Base-by-base conservation (phyloP, 371 early-diverging fungal genomes). In the Mortierella sp. region DNA sequence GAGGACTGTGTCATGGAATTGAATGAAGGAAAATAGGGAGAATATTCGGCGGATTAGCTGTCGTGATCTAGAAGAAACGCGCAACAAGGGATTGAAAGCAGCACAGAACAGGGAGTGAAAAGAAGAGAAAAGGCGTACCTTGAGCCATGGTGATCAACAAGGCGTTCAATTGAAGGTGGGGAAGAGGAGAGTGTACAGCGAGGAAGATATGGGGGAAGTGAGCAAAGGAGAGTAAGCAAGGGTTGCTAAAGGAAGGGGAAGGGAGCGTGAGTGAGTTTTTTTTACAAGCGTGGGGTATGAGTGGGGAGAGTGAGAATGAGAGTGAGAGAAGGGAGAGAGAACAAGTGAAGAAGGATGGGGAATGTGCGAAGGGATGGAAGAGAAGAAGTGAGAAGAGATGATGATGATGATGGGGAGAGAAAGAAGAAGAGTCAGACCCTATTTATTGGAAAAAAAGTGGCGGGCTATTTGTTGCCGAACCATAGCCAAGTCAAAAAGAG, bases 61-160 rank as follows among this genome's bases (percentile, higher is more conserved):
- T 21, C 16, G 18, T 65, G 65, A 21, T 38, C 65, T 65, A 65
- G 2, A 60, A 38, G 21, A 16, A 27, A 27, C 27, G 56, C n/a
- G 56, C n/a, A 56, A 18, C 35, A 18, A 29, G 12, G 29, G 29
- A 14, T 58, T 24, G 54, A 60, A 14, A 60, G 63, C 12, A 60
- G 18, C 16, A 5, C 3, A 16, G 27, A n/a, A 21, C 24, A 10
- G 21, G 35, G 32, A 41, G 51, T 27, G 46, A 29, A 44, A 0
- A 41, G 27, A 70, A 41, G 12, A 29, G 44, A 29, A 24, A 4
- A 18, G 24, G 10, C 5, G 29, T 65, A 65, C 65, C 65, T 65
- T 65, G 65, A 65, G 65, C 65, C 65, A 65, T 58, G 58, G 60
- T 38, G 41, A 58, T 58, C 60, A 63, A 60, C 11, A 41, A 51